Evolutionary conservation across 2,329 filamentous ascomycete genomes (phyloP).

Genomic region (Monosporascus sp.): DNA sequence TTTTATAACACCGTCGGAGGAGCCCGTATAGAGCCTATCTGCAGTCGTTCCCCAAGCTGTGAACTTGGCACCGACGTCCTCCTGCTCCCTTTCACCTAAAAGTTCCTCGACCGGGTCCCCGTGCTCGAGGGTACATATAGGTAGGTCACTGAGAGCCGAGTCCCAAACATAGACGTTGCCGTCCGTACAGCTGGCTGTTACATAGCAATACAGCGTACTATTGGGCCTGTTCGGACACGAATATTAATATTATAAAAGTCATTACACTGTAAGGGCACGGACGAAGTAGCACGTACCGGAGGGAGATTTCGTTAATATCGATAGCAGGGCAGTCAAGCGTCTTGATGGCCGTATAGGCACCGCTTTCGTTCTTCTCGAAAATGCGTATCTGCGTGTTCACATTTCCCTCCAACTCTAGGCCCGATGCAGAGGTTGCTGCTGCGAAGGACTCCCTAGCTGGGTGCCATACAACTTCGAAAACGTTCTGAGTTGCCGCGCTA

Average conservation of each 20-base stretch:
- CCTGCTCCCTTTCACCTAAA: slow-evolving; percentile 41
- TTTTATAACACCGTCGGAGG: slow-evolving; percentile 57
- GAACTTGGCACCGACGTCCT: slow-evolving; percentile 60
- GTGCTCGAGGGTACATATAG: slow-evolving; percentile 51
- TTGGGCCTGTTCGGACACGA: slow-evolving; percentile 37
- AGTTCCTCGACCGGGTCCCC: slow-evolving; percentile 35
- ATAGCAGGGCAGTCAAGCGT: slow-evolving; percentile 52
- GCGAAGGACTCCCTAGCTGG: slow-evolving; percentile 48
- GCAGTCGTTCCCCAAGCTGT: slow-evolving; percentile 53
- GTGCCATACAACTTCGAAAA: slow-evolving; percentile 62
- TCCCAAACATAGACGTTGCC: slow-evolving; percentile 61
- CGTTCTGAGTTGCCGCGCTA: slow-evolving; percentile 50
- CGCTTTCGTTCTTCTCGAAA: slow-evolving; percentile 33
- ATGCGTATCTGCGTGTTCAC: slow-evolving; percentile 53
- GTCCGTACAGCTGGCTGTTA: slow-evolving; percentile 58
- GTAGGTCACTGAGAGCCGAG: slow-evolving; percentile 47
- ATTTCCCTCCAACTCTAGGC: slow-evolving; percentile 33
- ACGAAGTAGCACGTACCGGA: slow-evolving; percentile 34
- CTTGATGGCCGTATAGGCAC: slow-evolving; percentile 41
- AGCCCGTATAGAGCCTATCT: slow-evolving; percentile 58
- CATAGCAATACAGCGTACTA: slow-evolving; percentile 41
- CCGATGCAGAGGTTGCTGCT: slow-evolving; percentile 50
- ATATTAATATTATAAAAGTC: too few species aligned
- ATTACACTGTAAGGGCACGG: background rate
- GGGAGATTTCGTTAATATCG: slow-evolving; percentile 58